phyloP scores from a whole-genome alignment of 2,329 filamentous ascomycete genomes.

The Fusarium nodosum region DNA sequence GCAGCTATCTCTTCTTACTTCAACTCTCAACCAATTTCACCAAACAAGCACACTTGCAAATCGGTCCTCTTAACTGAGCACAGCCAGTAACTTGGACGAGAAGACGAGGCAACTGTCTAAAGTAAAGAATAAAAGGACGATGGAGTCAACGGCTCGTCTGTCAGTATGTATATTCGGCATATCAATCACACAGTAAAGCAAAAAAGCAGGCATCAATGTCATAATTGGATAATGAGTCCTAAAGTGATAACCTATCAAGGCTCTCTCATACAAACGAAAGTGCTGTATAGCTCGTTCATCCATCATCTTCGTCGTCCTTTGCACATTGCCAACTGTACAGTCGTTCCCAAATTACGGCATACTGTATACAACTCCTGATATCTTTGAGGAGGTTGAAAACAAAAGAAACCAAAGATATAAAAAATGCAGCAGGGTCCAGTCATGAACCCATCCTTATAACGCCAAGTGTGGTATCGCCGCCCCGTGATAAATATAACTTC shows the following conservation, averaged over 20 bases:
- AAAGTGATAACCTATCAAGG: constrained; percentile 18
- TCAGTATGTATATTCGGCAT: neutral
- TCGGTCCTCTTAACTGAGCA: neutral
- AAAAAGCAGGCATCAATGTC: constrained; percentile 28
- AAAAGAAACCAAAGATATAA: constrained; percentile 29
- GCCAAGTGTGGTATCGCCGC: constrained; percentile 44
- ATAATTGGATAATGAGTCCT: constrained; percentile 27
- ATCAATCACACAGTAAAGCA: too few species aligned
- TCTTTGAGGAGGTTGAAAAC: constrained; percentile 26
- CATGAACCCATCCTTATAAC: constrained; percentile 31
- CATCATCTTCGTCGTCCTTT: constrained; percentile 28
- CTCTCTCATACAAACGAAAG: constrained; percentile 44
- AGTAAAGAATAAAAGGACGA: neutral
- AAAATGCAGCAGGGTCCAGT: constrained; percentile 31
- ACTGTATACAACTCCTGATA: constrained; percentile 31
- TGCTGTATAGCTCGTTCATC: constrained; percentile 33
- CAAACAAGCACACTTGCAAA: neutral
- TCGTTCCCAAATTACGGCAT: constrained; percentile 29
- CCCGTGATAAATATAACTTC: constrained; percentile 27
- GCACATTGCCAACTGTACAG: constrained; percentile 24
- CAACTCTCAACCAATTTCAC: neutral
- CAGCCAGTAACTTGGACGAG: neutral
- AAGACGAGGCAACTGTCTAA: neutral
- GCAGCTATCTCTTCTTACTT: neutral
- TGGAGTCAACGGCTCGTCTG: neutral